Evolutionary conservation across 164 flowering plant genomes (phyloP).

Genomic region (Buxus sempervirens): DNA sequence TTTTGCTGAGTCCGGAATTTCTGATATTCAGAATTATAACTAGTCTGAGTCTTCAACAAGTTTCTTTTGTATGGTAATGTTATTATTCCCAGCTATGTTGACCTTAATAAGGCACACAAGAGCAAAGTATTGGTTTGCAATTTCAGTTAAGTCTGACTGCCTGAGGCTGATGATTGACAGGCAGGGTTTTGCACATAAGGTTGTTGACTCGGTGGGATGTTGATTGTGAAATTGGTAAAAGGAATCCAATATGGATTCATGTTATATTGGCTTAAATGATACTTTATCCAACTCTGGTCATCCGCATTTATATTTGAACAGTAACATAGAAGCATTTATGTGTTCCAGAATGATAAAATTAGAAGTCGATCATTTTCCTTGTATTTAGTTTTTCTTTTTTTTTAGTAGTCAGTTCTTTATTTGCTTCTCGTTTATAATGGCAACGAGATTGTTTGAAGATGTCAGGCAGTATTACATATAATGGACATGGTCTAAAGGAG

Average conservation of each 20-base stretch:
- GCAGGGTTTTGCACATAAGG: too few species aligned
- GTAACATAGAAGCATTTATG: neutral
- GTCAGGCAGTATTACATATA: constrained; percentile 79
- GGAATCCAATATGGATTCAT: neutral
- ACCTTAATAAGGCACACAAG: too few species aligned
- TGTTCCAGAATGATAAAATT: neutral
- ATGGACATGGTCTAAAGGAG: constrained; percentile 69
- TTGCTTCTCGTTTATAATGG: constrained; percentile 3
- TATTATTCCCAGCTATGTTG: too few species aligned
- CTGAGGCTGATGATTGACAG: too few species aligned
- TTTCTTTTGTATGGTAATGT: too few species aligned
- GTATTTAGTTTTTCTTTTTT: neutral
- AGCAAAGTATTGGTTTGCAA: too few species aligned
- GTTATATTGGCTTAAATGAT: neutral
- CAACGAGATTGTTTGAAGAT: constrained; percentile 39
- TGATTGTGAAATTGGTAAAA: neutral
- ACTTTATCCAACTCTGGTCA: neutral
- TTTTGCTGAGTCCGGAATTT: neutral
- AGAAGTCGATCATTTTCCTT: neutral
- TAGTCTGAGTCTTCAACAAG: too few species aligned
- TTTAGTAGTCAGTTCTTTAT: neutral
- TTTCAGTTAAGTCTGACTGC: too few species aligned
- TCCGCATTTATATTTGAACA: too few species aligned
- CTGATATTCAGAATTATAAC: neutral
- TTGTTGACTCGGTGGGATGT: too few species aligned